Evolutionary conservation across 2,329 filamentous ascomycete species (phyloP), one percentile per base, ranked within the genome.

Genomic region (Ophiostoma piceae): DNA sequence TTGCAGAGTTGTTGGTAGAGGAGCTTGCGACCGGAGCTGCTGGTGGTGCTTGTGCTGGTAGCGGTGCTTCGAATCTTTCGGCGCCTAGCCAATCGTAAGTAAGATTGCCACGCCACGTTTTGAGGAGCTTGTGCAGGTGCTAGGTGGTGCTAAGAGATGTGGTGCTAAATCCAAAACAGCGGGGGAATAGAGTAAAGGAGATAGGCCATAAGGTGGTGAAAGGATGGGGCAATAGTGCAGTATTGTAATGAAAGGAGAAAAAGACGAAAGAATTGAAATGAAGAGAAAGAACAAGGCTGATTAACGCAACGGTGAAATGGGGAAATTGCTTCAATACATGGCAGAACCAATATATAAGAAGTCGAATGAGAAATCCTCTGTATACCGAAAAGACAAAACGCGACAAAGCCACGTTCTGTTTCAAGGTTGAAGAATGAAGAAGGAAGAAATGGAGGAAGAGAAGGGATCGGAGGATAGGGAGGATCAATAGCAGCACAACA

Each of bases 111-210:
- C 57, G 57, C 57, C 57, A 62, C 57, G 57, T 32, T 62, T 57
- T 26, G n/a, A n/a, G 19, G 60, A 35, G 16, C 32, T 22, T 35
- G 3, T 32, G 57, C 26, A 35, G 57, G 57, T 32, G 26, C 57
- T 41, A 41, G 43, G 19, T 29, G 26, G 26, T 54, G 16, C 11
- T 32, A 51, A 35, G 35, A 35, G 5, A 8, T 35, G 35, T 8
- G 43, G 43, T 67, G 70, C 68, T 66, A 69, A 66, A 41, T 66
- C 35, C 26, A 66, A 51, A 69, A 32, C 41, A 69, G 37, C 32
- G 8, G 43, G 41, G 37, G 19, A 29, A 22, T 35, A 69, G 29
- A 4, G 43, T 4, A n/a, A n/a, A 47, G 43, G 43, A 47, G 43
- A 19, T 47, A 47, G 43, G 43, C 7, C 16, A 43, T n/a, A 47